Evolutionary conservation across 2,329 filamentous ascomycete genomes (phyloP).

Genomic region (Blumeria graminis): DNA sequence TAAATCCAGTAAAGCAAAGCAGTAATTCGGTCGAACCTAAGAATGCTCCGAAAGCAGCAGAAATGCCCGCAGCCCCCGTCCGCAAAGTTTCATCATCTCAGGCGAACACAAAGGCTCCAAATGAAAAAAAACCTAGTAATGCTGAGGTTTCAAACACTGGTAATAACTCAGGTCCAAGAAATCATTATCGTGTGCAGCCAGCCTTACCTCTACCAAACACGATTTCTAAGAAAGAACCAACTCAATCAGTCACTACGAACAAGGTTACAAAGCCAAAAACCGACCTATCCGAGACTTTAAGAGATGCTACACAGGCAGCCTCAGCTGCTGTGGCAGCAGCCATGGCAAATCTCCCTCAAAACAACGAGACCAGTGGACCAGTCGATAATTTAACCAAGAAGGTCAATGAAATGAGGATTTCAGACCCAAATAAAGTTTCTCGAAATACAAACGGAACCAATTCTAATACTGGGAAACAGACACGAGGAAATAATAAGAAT

Average conservation of each 20-base stretch:
- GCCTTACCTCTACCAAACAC: conserved; percentile 37
- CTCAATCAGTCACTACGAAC: conserved; percentile 16
- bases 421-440: conserved; percentile 27
- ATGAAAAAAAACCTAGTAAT: conserved; percentile 25
- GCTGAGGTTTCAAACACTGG: conserved; percentile 3
- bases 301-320: conserved; percentile 49
- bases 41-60: conserved; percentile 19
- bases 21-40: conserved; percentile 30
- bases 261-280: conserved; percentile 5
- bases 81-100: conserved; percentile 34
- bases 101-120: conserved; percentile 39
- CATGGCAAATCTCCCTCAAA: conserved; percentile 41
- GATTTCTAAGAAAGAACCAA: conserved; percentile 18
- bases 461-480: conserved; percentile 13
- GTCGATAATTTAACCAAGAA: conserved; percentile 52
- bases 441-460: conserved; percentile 21
- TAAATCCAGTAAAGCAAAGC: conserved; percentile 9
- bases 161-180: conserved; percentile 17
- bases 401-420: conserved; percentile 53
- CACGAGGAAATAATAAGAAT: conserved; percentile 19
- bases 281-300: conserved; percentile 20
- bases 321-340: conserved; percentile 58
- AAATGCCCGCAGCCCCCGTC: conserved; percentile 16
- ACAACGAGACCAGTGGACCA: conserved; percentile 17
- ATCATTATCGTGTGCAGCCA: conserved; percentile 30